Conservation (phyloP, 1,284 basidiomycete species). For the Pseudozyma hubeiensis region DNA sequence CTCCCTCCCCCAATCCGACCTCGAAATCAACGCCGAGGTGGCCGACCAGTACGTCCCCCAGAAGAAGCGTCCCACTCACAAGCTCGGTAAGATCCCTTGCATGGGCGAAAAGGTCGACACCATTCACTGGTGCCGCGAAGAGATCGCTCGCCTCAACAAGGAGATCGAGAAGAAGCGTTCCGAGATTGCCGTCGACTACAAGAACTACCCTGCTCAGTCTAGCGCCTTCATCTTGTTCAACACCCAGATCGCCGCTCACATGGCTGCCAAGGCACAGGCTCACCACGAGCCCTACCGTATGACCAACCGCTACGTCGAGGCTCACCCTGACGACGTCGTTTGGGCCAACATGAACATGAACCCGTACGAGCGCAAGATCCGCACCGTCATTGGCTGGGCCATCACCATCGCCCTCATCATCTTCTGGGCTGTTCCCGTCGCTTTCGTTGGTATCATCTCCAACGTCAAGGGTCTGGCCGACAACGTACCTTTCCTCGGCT, state of each 20-base stretch:
- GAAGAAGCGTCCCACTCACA: conserved; percentile 78
- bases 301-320: conserved; percentile 56
- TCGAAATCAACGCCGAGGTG: conserved; percentile 54
- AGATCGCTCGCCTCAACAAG: conserved; percentile 73
- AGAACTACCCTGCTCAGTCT: conserved; percentile 73
- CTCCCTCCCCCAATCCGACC: conserved; percentile 39
- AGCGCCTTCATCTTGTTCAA: conserved; percentile 89
- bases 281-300: conserved; percentile 64
- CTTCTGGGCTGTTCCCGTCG: conserved; percentile 72
- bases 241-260: conserved; percentile 79
- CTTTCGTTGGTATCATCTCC: conserved; percentile 86
- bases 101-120: conserved; percentile 81
- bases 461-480: conserved; percentile 81
- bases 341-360: conserved; percentile 89
- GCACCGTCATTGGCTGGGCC: conserved; percentile 71
- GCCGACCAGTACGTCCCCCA: conserved; percentile 61
- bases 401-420: conserved; percentile 76
- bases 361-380: conserved; percentile 83
- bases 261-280: conserved; percentile 49
- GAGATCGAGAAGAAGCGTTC: conserved; percentile 73
- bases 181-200: conserved; percentile 74
- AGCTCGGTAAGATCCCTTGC: conserved; percentile 75
- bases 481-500: conserved; percentile 79
- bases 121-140: conserved; percentile 83
- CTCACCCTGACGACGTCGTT: conserved; percentile 77